Base-by-base conservation (phyloP, 2,329 filamentous ascomycete genomes). In the Hypoxylon rubiginosum region DNA sequence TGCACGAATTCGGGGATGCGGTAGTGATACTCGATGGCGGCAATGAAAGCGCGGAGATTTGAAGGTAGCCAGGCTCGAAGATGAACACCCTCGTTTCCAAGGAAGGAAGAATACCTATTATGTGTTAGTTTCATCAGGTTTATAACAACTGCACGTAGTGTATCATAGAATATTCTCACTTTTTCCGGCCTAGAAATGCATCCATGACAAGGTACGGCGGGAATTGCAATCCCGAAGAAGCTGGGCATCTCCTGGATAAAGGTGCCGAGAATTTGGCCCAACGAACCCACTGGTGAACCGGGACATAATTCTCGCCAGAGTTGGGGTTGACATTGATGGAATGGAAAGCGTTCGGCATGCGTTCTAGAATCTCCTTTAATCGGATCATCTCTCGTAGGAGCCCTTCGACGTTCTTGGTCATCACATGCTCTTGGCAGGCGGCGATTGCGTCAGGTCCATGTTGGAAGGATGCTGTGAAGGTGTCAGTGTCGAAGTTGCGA, bases 171-270 rank as follows among this genome's bases (percentile, higher is more conserved):
- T 7, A 28, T 13, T 59, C 46, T 69, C 64, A 71, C 65, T 81
- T 85, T 66, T 82, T 83, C 0, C 84, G 80, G 0, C 83, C 84
- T 3, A 86, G 77, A 64, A 87, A 86, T 0, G 84, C 85, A 69
- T 86, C 84, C 84, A 86, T 85, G 3, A 86, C 77, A 0, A 86
- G 77, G 57, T 83, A 86, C 0, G 84, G 83, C 0, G 84, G 83
- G 49, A 86, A 86, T 54, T 86, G 82, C 0, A 86, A 73, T 0
- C 84, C 84, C 0, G 83, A 85, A 0, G 84, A 81, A 1, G 84
- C 85, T 0, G 85, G 84, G 2, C 82, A 83, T 8, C 84, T 75
- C 63, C 81, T 84, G 0, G 83, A 86, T 0, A 86, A 71, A 0
- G 84, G 84, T 0, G 84, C 79, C 0, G 82, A 84, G 70, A 86